Conservation (phyloP, 1,284 basidiomycete species). For the Ceratobasidium sp. region DNA sequence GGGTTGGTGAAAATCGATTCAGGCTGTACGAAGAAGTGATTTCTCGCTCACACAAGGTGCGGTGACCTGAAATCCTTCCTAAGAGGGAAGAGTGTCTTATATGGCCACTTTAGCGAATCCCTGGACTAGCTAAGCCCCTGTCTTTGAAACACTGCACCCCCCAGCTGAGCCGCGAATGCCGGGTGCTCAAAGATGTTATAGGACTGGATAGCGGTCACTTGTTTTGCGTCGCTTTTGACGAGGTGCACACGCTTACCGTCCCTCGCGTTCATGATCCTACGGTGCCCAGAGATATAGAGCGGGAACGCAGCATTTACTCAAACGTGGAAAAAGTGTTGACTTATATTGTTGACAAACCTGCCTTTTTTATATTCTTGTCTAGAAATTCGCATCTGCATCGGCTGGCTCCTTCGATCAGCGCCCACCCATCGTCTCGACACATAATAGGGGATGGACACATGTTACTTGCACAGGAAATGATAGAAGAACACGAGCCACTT, state of each 20-base stretch:
- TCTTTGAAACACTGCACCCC: neutral
- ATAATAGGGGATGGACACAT: neutral
- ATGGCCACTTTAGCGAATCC: neutral
- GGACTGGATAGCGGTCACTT: neutral
- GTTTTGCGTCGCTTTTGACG: neutral
- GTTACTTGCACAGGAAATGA: neutral
- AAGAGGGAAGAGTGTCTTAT: neutral
- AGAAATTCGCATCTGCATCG: neutral
- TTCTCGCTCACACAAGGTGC: no score
- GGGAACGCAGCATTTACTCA: neutral
- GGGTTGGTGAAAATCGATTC: neutral
- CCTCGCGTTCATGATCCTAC: no score
- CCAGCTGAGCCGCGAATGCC: no score
- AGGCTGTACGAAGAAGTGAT: no score
- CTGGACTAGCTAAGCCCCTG: neutral
- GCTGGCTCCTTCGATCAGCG: neutral
- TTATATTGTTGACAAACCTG: neutral
- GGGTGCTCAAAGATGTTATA: neutral
- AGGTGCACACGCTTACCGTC: neutral
- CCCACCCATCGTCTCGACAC: neutral
- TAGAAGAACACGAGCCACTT: neutral
- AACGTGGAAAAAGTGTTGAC: neutral
- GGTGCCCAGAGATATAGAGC: no score
- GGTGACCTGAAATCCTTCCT: neutral
- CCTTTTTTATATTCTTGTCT: constrained; percentile 8